These are phyloP conservation scores for Marchantia paleacea DNA, from an alignment of 225 moss, liverwort and hornwort genomes.

Conservation along the genomic window DNA sequence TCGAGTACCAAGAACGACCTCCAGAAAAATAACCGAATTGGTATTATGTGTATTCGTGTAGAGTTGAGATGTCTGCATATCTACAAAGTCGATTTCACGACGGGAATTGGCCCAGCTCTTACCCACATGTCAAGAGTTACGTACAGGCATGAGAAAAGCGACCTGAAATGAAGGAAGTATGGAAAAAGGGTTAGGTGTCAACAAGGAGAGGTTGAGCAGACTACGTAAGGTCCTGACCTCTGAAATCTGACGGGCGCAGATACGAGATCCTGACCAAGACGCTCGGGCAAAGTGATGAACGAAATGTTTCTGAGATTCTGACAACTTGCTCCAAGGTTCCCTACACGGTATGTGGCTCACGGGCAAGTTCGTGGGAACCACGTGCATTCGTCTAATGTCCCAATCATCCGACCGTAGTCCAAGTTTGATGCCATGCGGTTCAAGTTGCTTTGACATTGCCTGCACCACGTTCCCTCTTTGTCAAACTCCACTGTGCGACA, in stretches of 20 bases:
- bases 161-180: too few species aligned
- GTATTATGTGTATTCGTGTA: too few species aligned
- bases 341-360: conserved; percentile 17
- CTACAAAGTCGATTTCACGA: too few species aligned
- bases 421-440: not conserved
- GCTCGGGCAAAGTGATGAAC: conserved; percentile 31
- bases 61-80: too few species aligned
- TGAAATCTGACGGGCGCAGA: conserved; percentile 25
- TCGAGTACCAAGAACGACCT: too few species aligned
- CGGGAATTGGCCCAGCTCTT: too few species aligned
- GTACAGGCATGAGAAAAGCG: too few species aligned
- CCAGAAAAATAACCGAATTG: too few species aligned
- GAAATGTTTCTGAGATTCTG: conserved; percentile 21
- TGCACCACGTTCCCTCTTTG: not conserved
- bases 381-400: conserved; percentile 26
- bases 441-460: not conserved
- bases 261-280: conserved; percentile 31
- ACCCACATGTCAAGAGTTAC: too few species aligned
- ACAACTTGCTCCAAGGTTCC: conserved; percentile 18
- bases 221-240: conserved; percentile 1
- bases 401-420: conserved; percentile 9
- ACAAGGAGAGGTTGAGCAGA: too few species aligned
- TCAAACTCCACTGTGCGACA: not conserved
- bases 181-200: too few species aligned
- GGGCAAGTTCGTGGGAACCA: conserved; percentile 23